These are phyloP conservation scores for Pharus latifolius DNA, from an alignment of 176 grass and related monocot species.

Conservation along the genomic window DNA sequence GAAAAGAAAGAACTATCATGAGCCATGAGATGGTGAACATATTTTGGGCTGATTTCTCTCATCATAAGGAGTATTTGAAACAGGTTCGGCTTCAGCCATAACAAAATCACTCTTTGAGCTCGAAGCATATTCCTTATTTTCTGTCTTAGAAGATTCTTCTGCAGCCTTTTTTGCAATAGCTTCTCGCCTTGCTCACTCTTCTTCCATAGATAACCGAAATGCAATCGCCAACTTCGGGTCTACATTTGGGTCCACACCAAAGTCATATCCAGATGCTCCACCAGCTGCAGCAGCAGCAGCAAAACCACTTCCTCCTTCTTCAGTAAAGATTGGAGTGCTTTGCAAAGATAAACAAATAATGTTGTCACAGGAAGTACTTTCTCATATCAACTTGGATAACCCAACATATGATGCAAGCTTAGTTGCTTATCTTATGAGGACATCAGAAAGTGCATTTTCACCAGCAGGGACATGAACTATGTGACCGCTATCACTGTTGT, in stretches of 20 bases:
- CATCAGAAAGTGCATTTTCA: slow-evolving; percentile 38
- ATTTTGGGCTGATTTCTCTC: slow-evolving; percentile 1
- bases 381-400: too few species aligned
- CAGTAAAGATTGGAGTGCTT: too few species aligned
- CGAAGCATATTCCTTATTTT: too few species aligned
- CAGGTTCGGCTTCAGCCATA: slow-evolving; percentile 2
- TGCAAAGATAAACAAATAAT: slow-evolving; percentile 1
- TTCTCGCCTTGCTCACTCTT: too few species aligned
- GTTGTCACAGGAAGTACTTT: too few species aligned
- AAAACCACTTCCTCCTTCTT: too few species aligned
- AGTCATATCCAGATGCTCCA: slow-evolving; percentile 56
- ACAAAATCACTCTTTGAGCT: slow-evolving; percentile 4
- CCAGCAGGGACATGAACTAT: slow-evolving; percentile 43
- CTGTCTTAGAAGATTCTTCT: too few species aligned
- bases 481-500: slow-evolving; percentile 43
- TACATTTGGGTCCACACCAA: slow-evolving; percentile 49
- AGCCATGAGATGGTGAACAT: too few species aligned
- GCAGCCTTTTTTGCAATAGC: too few species aligned
- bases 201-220: slow-evolving; percentile 42
- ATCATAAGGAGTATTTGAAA: not conserved
- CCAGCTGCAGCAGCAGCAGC: too few species aligned
- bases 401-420: too few species aligned
- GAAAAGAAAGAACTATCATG: too few species aligned
- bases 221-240: slow-evolving; percentile 49
- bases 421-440: slow-evolving; percentile 45